Base-by-base conservation (phyloP, 768 basidiomycete genomes). In the Auriscalpium vulgare region DNA sequence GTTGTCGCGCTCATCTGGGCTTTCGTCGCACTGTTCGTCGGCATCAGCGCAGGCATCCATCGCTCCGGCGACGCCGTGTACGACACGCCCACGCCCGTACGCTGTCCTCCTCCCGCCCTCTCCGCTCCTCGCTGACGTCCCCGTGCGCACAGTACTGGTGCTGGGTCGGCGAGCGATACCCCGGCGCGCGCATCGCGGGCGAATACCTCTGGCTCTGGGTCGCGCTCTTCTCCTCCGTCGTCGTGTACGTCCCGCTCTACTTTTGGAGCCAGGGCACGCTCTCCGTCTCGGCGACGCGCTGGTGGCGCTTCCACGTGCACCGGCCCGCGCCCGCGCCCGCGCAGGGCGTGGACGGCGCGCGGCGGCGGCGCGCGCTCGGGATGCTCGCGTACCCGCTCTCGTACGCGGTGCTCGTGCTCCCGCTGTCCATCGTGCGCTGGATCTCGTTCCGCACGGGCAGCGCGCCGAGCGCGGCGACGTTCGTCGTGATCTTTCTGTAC, bases 191-290 rank as follows among this genome's bases (percentile, higher is more conserved):
- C 19, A 66, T 76, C 14, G 69, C 58, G 46, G 75, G 73, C 1
- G 75, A 76, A 62, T 78, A 78, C 54, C 29, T 75, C 17, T 78
- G 77, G 77, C 66, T 77, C 43, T 77, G 77, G 77, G 47, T 73
- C 44, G 68, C 75, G 6, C 64, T 76, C 10, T 59, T 63, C 35
- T 55, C 71, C 43, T 74, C 74, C 7, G 53, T 67, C 21, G 16
- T 70, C 4, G 53, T 68, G 2, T 77, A 76, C 56, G 59, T 71
- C 53, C 67, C 69, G 0, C 66, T 75, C 11, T 75, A 69, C 61
- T 65, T 75, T 55, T 71, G 72, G 67, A 66, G 66, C 14, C 63
- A 68, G 16, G 71, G 72, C 6, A 69, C 71, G 59, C 64, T 75
- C 53, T 61, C 60, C 17, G 61, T 70, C 19, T 60, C 68, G 51